These are phyloP conservation scores for Globisporangium radiosum DNA, from an alignment of 352 stramenopile genomes.

Conservation along the genomic window DNA sequence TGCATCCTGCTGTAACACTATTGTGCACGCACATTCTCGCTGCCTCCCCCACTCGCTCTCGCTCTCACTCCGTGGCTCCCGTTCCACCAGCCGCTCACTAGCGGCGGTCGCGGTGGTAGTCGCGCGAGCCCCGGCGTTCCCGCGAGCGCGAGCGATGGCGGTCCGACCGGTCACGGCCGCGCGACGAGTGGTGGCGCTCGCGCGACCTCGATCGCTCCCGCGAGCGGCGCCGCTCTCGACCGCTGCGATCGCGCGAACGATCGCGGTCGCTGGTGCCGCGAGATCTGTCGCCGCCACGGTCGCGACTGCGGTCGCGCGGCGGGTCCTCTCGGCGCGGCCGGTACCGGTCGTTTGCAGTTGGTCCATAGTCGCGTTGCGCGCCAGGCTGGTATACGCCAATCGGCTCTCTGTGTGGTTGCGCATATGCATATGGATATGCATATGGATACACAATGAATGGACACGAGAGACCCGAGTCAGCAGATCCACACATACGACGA, in stretches of 20 bases:
- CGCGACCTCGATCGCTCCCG: constrained; percentile 36
- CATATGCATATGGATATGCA: neutral
- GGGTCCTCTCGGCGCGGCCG: constrained; percentile 16
- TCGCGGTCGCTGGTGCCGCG: constrained; percentile 11
- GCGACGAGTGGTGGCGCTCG: constrained; percentile 11
- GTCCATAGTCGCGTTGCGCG: constrained; percentile 23
- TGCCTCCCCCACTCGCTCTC: neutral
- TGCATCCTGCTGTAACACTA: too few relatives aligned
- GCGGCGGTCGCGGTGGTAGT: constrained; percentile 37
- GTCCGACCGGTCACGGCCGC: constrained; percentile 26
- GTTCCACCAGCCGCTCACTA: neutral
- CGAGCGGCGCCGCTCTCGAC: constrained; percentile 24
- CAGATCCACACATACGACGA: too few relatives aligned
- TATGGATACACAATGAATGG: neutral
- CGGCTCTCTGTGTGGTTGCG: constrained; percentile 6
- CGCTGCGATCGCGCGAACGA: constrained; percentile 7
- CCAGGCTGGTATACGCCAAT: constrained; percentile 18
- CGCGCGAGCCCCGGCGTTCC: constrained; percentile 42
- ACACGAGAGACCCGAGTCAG: neutral
- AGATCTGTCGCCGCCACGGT: constrained; percentile 25
- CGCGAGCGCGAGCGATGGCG: constrained; percentile 22
- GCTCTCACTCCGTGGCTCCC: neutral
- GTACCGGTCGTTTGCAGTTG: constrained; percentile 25
- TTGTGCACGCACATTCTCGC: too few relatives aligned
- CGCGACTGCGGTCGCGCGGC: constrained; percentile 24